Base-by-base conservation (phyloP, 495 filamentous ascomycete genomes). In the Xylaria telfairii region DNA sequence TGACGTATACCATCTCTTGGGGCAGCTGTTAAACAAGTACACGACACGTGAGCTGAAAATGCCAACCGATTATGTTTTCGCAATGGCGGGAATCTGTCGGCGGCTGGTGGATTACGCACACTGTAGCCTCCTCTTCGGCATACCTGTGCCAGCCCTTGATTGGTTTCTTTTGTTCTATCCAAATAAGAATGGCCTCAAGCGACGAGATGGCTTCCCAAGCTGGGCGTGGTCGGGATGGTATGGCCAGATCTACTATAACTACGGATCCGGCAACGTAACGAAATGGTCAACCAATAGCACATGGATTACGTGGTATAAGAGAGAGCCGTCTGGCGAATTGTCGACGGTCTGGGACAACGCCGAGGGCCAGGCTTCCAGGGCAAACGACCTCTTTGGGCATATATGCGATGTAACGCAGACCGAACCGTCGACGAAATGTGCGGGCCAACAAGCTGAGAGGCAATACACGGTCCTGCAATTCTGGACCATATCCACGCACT, bases 191-290 rank as follows among this genome's bases (percentile, higher is more conserved):
- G 68, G 68, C 30, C 37, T 70, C 4, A 54, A 3, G 37, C 68
- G 68, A 44, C 59, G 60, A 19, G 68, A 70, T 15, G 0, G 4
- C 3, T 70, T 65, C 37, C 68, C 68, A 21, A 70, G 57, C 44
- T 70, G 68, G 68, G 44, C 68, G 34, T 70, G 68, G 68, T 64
- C 68, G 12, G 68, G 68, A 3, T 70, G 68, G 68, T 70, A 64
- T 30, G 68, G 68, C 24, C 57, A 64, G 15, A 26, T 70, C 9
- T 57, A 65, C 47, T 70, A 70, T 28, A 46, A 46, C 47, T 46
- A 53, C 47, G 60, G 68, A 8, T 70, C 68, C 34, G 68, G 68
- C n/a, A 37, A 65, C n/a, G 59, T 70, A 56, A 57, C 47, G 15
- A 65, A 65, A 26, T 70, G 68, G 68, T 37, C 24, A 15, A 46